These are phyloP conservation scores for Dendrocalamus latiflorus DNA, from an alignment of 202 grass and related monocot genomes.

Conservation along the genomic window DNA sequence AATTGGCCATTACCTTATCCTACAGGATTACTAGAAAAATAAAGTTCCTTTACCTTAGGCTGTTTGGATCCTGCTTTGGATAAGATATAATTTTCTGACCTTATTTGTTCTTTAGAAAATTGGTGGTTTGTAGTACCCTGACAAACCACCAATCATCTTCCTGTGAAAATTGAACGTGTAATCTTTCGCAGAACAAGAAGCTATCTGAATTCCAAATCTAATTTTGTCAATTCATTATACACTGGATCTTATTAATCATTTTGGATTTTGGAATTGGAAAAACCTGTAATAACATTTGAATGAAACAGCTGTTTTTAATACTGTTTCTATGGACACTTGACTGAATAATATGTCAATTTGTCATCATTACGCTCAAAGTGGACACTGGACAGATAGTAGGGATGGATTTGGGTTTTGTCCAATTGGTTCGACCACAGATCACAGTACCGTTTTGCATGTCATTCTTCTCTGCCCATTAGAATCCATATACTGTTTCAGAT, in stretches of 20 bases:
- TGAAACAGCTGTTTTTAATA: background rate
- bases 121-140: background rate
- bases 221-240: background rate
- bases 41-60: background rate
- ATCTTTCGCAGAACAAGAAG: background rate
- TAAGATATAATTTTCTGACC: background rate
- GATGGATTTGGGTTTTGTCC: background rate
- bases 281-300: background rate
- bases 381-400: background rate
- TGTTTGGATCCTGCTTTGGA: slow-evolving; percentile 1
- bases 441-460: background rate
- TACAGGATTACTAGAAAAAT: background rate
- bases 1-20: background rate
- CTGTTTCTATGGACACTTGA: background rate
- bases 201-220: slow-evolving; percentile 4
- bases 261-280: background rate
- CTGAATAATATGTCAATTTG: no score
- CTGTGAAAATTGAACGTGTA: background rate
- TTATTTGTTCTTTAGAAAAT: background rate
- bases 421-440: background rate
- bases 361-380: background rate
- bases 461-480: background rate
- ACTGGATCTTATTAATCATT: background rate
- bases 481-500: slow-evolving; percentile 1
- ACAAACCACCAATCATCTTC: background rate